These are phyloP conservation scores for Apostasia ramifera DNA, from an alignment of 106 monocot species.

Conservation along the genomic window DNA sequence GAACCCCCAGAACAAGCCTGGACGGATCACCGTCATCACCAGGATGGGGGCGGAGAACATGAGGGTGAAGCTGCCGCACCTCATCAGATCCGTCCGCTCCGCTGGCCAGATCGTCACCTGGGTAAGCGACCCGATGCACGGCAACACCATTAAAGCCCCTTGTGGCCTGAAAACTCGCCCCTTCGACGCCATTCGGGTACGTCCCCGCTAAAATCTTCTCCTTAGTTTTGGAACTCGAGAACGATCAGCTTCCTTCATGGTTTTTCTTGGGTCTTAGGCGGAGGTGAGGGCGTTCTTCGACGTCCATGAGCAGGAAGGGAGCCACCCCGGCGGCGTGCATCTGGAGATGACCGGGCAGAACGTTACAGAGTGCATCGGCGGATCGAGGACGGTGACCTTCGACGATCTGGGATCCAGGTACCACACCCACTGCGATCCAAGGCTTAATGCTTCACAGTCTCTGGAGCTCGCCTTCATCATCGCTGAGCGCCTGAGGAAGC, in stretches of 20 bases:
- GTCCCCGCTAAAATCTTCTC: neutral
- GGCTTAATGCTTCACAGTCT: constrained; percentile 76
- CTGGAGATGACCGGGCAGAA: constrained; percentile 91
- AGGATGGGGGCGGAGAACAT: constrained; percentile 71
- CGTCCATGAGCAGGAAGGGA: constrained; percentile 81
- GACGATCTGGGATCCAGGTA: constrained; percentile 71
- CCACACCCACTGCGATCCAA: constrained; percentile 83
- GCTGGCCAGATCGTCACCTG: constrained; percentile 80
- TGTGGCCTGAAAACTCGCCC: constrained; percentile 69
- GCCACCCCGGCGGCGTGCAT: constrained; percentile 75
- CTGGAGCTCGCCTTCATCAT: constrained; percentile 75
- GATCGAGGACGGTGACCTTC: constrained; percentile 62
- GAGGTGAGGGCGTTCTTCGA: constrained; percentile 85
- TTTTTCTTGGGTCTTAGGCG: constrained; percentile 27
- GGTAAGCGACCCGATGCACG: constrained; percentile 75
- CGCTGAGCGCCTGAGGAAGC: constrained; percentile 70
- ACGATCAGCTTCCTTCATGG: neutral
- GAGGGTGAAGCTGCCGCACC: constrained; percentile 58
- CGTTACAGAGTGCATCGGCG: constrained; percentile 81
- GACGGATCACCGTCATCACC: constrained; percentile 60
- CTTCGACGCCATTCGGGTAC: constrained; percentile 52
- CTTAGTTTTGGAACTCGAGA: too few relatives aligned
- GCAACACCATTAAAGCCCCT: constrained; percentile 66
- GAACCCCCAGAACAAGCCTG: constrained; percentile 67
- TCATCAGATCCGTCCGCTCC: constrained; percentile 40